Base-by-base conservation (phyloP, 176 grass and related monocot genomes). In the Saccharum spontaneum region DNA sequence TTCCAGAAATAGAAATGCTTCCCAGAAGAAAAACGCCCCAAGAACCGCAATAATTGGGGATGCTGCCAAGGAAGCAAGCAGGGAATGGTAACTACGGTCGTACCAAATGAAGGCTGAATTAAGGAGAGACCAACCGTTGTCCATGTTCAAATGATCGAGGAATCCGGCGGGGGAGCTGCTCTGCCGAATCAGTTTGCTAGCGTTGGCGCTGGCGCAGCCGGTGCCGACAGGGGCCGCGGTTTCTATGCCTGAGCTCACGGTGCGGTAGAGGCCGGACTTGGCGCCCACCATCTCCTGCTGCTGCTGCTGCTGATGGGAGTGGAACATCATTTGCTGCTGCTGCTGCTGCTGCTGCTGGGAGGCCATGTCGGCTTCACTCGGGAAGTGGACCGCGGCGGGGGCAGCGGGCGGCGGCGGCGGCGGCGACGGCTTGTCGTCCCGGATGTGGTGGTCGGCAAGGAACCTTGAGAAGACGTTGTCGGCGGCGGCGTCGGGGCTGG, bases 101-200 rank as follows among this genome's bases (percentile, higher is more conserved):
- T 79, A 49, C 88, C 74, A 90, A 87, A 90, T 83, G 60, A 85
- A 87, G 87, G 87, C 77, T 67, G 55, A 83, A 81, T 36, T 84
- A 71, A 75, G 83, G 79, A 82, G 61, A 76, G 73, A 90, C 83
- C 64, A 88, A 99, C 87, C 89, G 89, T 94, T 94, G 74, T 92
- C 91, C 77, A 89, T 86, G 79, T 82, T 88, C 81, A 96, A 89
- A 90, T 92, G 88, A 82, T 91, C 86, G 84, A 94, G 91, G 75
- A 94, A 86, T 59, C 97, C 97, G 24, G 91, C 90, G 2, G 97
- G 93, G 17, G 97, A 99, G 93, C 97, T 99, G 77, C 90, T 99
- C 60, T 95, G 91, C 28, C 97, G 88, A 76, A 92, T 89, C 69
- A 99, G 88, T 82, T 83, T 82, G 69, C 65, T 76, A 24, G 59